Evolutionary conservation across 345 rosid species (phyloP).

Genomic region (Nephelium lappaceum): DNA sequence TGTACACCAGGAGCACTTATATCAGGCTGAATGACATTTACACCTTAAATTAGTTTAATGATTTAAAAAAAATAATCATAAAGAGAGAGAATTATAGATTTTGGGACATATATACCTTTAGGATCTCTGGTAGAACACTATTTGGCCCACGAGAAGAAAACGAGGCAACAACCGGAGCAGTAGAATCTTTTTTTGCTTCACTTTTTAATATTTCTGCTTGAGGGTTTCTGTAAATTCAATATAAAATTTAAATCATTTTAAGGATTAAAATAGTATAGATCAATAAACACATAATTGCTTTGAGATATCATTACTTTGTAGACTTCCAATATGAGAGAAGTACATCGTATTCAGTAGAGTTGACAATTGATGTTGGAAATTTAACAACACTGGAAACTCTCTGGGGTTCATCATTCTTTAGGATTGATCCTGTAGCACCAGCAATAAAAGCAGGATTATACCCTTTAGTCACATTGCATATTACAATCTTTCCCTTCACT

Average conservation of each 20-base stretch:
- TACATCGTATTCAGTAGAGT: not conserved
- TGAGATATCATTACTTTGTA: conserved; percentile 31
- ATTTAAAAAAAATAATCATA: too few species aligned
- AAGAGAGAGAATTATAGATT: too few species aligned
- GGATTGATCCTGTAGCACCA: conserved; percentile 40
- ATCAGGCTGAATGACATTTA: conserved; percentile 39
- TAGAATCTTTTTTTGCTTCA: conserved; percentile 26
- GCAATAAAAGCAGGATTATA: conserved; percentile 1
- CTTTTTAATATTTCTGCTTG: conserved; percentile 34
- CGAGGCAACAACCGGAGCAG: conserved; percentile 37
- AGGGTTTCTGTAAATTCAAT: conserved; percentile 10
- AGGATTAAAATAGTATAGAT: not conserved
- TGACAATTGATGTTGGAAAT: conserved; percentile 30
- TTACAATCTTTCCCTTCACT: conserved; percentile 43
- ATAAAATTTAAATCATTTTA: not conserved
- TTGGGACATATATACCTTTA: conserved; percentile 5
- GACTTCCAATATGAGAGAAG: conserved; percentile 32
- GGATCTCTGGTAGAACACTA: conserved; percentile 21
- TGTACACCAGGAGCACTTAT: conserved; percentile 49
- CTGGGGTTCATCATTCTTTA: not conserved
- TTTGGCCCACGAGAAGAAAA: conserved; percentile 60
- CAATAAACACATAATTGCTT: not conserved
- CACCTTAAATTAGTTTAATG: not conserved
- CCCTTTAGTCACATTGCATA: conserved; percentile 13
- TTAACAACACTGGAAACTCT: conserved; percentile 16